Conservation (phyloP, 2,329 filamentous ascomycete species). For the Botrytis tulipae region DNA sequence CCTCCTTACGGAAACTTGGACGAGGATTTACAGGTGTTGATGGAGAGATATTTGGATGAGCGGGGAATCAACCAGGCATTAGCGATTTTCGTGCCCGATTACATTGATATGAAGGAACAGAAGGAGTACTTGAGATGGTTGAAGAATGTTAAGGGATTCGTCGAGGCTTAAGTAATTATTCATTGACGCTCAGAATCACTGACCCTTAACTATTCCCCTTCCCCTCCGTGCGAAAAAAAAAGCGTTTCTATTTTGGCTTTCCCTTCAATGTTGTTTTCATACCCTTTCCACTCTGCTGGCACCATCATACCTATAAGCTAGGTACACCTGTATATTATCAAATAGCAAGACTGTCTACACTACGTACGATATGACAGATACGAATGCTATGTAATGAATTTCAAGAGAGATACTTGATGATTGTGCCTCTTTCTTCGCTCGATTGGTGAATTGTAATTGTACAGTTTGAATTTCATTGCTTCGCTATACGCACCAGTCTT, state of each 20-base stretch:
- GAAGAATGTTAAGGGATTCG: constrained; percentile 79
- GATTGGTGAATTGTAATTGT: not conserved
- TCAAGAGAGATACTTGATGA: constrained; percentile 8
- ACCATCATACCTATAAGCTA: not conserved
- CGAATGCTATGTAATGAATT: constrained; percentile 11
- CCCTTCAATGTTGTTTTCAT: constrained; percentile 31
- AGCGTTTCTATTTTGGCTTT: constrained; percentile 14
- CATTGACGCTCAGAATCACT: not conserved
- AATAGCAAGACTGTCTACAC: constrained; percentile 12
- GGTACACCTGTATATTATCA: constrained; percentile 11
- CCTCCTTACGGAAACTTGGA: constrained; percentile 93
- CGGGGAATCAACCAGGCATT: constrained; percentile 84
- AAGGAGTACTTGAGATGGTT: constrained; percentile 93
- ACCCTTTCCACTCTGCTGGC: constrained; percentile 17
- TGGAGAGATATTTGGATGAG: constrained; percentile 94
- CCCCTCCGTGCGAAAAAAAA: constrained; percentile 2
- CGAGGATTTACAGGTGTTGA: constrained; percentile 87
- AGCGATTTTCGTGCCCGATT: constrained; percentile 89
- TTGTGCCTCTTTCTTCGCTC: constrained; percentile 14
- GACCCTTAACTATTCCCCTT: not conserved
- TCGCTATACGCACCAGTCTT: not conserved
- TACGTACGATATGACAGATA: not conserved
- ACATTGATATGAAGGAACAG: constrained; percentile 98
- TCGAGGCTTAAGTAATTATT: constrained; percentile 58
- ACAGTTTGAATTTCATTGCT: not conserved